Base-by-base conservation (phyloP, 2,329 filamentous ascomycete genomes). In the Clarireedia hainanense region DNA sequence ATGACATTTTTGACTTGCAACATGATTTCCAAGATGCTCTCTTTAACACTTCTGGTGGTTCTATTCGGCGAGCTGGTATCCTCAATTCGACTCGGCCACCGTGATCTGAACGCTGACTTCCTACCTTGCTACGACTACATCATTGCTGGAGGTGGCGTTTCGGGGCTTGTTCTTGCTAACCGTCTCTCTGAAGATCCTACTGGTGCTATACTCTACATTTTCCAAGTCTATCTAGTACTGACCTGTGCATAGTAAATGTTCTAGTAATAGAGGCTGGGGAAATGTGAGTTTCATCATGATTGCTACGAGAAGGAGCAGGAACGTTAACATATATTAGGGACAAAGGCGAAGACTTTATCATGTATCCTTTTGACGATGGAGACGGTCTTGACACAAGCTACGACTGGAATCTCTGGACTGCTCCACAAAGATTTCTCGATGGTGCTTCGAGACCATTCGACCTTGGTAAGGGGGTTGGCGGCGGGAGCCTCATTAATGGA, bases 101-200 rank as follows among this genome's bases (percentile, higher is more conserved):
- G 62, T 27, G 62, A 63, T 60, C 7, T 63, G 2, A 55, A 63
- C 47, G 57, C 57, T 27, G 47, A 58, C n/a, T 60, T 65, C 30
- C 39, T 65, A 15, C 57, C 57, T 37, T 65, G 63, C 52, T 72
- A 73, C 51, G 69, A 73, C 55, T 73, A 71, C 51, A 64, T 77
- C 15, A 66, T 78, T 42, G 68, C 75, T 26, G 76, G 76, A 4
- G 76, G 75, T 17, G 76, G 76, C 4, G 69, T 73, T 27, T 74
- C 73, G 74, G 76, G 49, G 24, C 68, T 78, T 10, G 71, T 73
- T 1, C 64, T 78, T 27, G 73, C 73, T 24, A 71, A 71, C 24
- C 65, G 74, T 4, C 65, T 79, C 45, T 71, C 71, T 17, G 74
- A 76, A 61, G 66, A 65, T 48, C 60, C 63, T 2, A 52, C 52